Conservation (phyloP, 495 filamentous ascomycete species). For the Apodospora peruviana region DNA sequence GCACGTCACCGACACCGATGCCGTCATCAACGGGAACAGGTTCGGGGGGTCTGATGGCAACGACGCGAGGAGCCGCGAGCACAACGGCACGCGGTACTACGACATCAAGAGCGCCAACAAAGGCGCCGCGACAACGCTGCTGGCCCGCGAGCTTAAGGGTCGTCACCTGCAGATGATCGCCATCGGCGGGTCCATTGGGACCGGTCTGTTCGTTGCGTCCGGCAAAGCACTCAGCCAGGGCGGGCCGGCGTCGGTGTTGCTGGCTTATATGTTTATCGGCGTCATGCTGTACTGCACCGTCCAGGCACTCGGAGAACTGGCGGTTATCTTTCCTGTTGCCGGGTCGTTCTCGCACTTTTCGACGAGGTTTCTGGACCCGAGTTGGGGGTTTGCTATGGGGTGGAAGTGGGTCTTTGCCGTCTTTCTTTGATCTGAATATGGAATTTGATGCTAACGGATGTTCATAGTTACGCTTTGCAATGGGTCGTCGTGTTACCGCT, state of each 20-base stretch:
- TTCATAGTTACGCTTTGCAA: conserved; percentile 74
- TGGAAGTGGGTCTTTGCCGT: conserved; percentile 60
- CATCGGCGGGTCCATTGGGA: conserved; percentile 92
- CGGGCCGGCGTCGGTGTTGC: conserved; percentile 78
- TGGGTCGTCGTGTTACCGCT: conserved; percentile 88
- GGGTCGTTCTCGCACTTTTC: conserved; percentile 92
- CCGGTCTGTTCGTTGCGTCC: conserved; percentile 86
- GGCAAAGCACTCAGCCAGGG: conserved; percentile 71
- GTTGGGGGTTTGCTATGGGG: conserved; percentile 98
- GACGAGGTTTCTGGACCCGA: conserved; percentile 86
- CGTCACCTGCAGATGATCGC: conserved; percentile 96
- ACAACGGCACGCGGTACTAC: conserved; percentile 20
- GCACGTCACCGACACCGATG: conserved; percentile 5
- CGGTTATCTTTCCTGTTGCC: conserved; percentile 85
- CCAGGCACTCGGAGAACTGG: conserved; percentile 88
- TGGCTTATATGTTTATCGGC: conserved; percentile 78
- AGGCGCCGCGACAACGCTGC: conserved; percentile 27
- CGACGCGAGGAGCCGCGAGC: conserved; percentile 4
- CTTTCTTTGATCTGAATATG: not conserved
- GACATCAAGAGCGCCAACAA: conserved; percentile 18
- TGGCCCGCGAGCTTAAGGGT: conserved; percentile 72
- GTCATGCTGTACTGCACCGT: conserved; percentile 88
- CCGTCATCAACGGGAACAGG: not conserved
- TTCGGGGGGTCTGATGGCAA: not conserved
- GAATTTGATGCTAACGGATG: not conserved